phyloP scores from a whole-genome alignment of 805 yeast species.

The Candida peoriensis region DNA sequence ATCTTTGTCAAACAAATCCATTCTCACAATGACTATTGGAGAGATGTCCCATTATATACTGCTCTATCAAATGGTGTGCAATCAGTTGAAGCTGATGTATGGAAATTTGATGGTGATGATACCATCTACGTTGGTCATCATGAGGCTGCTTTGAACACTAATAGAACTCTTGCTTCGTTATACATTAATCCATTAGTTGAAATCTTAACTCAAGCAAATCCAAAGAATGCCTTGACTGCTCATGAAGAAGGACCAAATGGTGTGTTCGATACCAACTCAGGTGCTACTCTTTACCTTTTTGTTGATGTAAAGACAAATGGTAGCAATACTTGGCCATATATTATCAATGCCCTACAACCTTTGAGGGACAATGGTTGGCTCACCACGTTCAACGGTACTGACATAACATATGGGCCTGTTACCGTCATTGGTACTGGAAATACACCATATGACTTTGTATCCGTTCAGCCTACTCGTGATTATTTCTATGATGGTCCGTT shows the following conservation, averaged over 20 bases:
- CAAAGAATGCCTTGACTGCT: constrained; percentile 10
- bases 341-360: constrained; percentile 45
- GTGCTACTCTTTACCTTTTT: constrained; percentile 53
- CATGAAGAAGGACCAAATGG: constrained; percentile 28
- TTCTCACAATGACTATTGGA: constrained; percentile 74
- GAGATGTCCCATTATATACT: constrained; percentile 51
- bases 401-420: constrained; percentile 46
- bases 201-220: constrained; percentile 48
- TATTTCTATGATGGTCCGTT: constrained; percentile 52
- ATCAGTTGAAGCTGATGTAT: constrained; percentile 65
- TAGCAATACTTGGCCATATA: constrained; percentile 39
- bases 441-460: constrained; percentile 41
- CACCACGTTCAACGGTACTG: constrained; percentile 35
- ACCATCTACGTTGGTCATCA: constrained; percentile 64
- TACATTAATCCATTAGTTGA: constrained; percentile 51
- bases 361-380: constrained; percentile 48
- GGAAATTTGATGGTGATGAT: constrained; percentile 34
- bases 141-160: constrained; percentile 38
- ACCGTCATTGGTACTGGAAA: constrained; percentile 69
- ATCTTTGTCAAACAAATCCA: constrained; percentile 40
- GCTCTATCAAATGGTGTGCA: constrained; percentile 50
- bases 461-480: constrained; percentile 29
- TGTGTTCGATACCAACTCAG: constrained; percentile 39
- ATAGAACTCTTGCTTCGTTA: constrained; percentile 43
- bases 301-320: constrained; percentile 61